Evolutionary conservation across 2,329 filamentous ascomycete genomes (phyloP).

Genomic region (Cercospora sp.): DNA sequence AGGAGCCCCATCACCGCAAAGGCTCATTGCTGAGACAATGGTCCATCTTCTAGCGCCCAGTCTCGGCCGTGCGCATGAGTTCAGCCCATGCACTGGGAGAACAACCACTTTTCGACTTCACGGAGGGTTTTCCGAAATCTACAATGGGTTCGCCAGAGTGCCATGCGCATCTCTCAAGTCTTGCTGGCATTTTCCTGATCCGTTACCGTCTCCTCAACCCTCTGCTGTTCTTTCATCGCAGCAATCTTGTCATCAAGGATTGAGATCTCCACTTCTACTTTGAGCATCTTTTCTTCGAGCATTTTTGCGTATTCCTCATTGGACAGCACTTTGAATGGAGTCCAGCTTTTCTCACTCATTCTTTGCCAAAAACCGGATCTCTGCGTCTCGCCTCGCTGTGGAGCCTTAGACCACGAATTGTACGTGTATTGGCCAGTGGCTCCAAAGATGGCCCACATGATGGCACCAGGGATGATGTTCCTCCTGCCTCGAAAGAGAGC

Average conservation of each 20-base stretch:
- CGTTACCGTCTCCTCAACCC: constrained; percentile 4
- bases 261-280: constrained; percentile 73
- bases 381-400: constrained; percentile 41
- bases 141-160: neutral
- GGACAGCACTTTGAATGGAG: constrained; percentile 67
- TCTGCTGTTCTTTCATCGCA: constrained; percentile 43
- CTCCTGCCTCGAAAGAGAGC: constrained; percentile 59
- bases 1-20: neutral
- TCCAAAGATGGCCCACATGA: constrained; percentile 61
- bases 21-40: neutral
- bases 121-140: neutral
- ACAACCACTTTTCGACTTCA: neutral
- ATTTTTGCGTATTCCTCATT: constrained; percentile 72
- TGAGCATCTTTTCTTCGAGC: constrained; percentile 69
- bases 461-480: constrained; percentile 56
- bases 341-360: constrained; percentile 65
- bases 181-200: neutral
- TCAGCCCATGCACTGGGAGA: neutral
- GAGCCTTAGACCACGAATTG: constrained; percentile 50
- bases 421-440: constrained; percentile 58
- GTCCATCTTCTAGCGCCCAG: neutral
- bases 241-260: constrained; percentile 74
- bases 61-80: neutral
- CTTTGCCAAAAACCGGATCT: constrained; percentile 46
- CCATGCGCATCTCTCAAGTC: neutral